A percentile compares a stretch with the other conserved stretches of the same genome.
These are phyloP conservation scores for Adansonia madagascariensis DNA, from an alignment of 441 rosid species.

Conservation along the genomic window DNA sequence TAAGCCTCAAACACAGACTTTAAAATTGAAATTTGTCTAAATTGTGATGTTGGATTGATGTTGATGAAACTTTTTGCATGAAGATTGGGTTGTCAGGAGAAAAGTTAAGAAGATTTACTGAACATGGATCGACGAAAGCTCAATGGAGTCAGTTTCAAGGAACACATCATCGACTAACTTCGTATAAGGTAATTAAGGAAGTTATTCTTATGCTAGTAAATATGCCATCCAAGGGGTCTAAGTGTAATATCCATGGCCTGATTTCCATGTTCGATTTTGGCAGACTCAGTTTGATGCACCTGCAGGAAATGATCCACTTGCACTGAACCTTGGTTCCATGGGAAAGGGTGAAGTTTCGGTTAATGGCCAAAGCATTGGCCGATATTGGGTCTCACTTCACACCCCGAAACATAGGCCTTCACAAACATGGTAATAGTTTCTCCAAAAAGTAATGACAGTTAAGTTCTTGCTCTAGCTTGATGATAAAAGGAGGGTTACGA, in stretches of 20 bases:
- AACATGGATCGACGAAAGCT: slow-evolving; percentile 36
- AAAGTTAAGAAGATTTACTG: slow-evolving; percentile 37
- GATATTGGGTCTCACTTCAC: slow-evolving; percentile 75
- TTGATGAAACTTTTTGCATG: slow-evolving; percentile 18
- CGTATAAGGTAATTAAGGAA: slow-evolving; percentile 72
- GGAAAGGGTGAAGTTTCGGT: slow-evolving; percentile 89
- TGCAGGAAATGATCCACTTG: slow-evolving; percentile 62
- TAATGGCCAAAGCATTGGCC: slow-evolving; percentile 78
- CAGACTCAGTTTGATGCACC: slow-evolving; percentile 68
- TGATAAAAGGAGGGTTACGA: too few relatives aligned
- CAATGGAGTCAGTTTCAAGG: slow-evolving; percentile 50
- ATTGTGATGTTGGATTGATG: neutral
- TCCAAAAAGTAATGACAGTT: too few relatives aligned
- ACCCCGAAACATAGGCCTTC: slow-evolving; percentile 65
- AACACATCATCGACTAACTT: slow-evolving; percentile 46
- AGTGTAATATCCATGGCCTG: neutral
- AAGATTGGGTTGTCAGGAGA: slow-evolving; percentile 78
- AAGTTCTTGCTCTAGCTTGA: too few relatives aligned
- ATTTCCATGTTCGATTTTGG: slow-evolving; percentile 25
- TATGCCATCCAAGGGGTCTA: neutral
- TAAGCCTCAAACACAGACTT: neutral
- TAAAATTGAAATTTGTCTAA: neutral
- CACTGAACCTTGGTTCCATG: slow-evolving; percentile 68
- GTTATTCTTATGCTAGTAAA: slow-evolving; percentile 8
- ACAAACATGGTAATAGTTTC: slow-evolving; percentile 55